phyloP scores from a whole-genome alignment of 176 grass and related monocot genomes.

The Juncus effusus region DNA sequence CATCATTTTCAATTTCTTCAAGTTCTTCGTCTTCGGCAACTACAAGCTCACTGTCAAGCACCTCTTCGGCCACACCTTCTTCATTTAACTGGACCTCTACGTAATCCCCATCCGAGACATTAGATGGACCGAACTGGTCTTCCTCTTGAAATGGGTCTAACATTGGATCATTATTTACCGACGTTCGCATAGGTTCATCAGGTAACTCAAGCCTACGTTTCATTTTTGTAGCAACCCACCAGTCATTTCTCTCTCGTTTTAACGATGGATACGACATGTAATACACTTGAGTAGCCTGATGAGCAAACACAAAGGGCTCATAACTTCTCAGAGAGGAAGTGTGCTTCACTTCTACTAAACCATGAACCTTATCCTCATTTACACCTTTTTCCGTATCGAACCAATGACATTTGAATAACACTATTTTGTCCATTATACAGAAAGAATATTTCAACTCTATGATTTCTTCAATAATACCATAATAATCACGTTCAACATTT shows the following conservation, averaged over 20 bases:
- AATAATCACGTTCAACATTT: neutral
- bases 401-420: conserved; percentile 1
- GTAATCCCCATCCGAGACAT: too few species aligned
- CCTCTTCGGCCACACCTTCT: too few species aligned
- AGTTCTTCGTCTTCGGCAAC: too few species aligned
- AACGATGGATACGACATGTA: neutral
- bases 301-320: neutral
- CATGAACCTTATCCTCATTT: neutral
- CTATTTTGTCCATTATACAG: neutral
- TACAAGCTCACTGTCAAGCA: too few species aligned
- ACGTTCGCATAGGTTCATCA: neutral
- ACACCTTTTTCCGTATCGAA: neutral
- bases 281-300: neutral
- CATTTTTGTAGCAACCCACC: neutral
- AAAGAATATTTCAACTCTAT: neutral
- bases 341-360: neutral
- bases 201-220: neutral
- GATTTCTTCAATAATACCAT: conserved; percentile 2
- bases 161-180: too few species aligned
- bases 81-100: too few species aligned
- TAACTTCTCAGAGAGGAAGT: neutral
- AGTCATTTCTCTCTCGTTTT: neutral
- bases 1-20: too few species aligned
- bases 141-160: too few species aligned
- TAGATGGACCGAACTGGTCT: too few species aligned